Evolutionary conservation across 768 basidiomycete species (phyloP), one percentile per base, ranked within the genome.

Genomic region (Wakefieldia striispora): DNA sequence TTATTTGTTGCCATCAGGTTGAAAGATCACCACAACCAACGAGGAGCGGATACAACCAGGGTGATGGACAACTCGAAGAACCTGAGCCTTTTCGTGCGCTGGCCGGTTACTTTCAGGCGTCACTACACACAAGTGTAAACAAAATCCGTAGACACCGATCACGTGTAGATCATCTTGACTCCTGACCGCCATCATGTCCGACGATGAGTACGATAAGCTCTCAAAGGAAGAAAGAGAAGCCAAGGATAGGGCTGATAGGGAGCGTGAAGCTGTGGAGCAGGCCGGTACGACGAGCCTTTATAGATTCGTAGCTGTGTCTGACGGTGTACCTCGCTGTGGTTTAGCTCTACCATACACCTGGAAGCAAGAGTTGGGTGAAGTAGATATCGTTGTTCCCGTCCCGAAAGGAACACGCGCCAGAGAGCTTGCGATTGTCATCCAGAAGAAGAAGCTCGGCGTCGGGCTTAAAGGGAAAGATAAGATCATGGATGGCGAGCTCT

Each of bases 401-500:
- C 89, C 93, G 6, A 81, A 86, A 51, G 95, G 94, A 14, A 95
- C 93, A 5, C 80, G 91, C 44, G 91, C 76, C 12, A 86, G 75
- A 59, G 84, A 95, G 48, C 79, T 98, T 23, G 62, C 62, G 27
- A 77, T 99, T 21, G 73, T 76, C 1, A 81, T 99, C 49, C 77
- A 82, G 66, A 95, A 90, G 77, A 88, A 84, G 71, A 86, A 80
- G 60, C 79, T 99, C 42, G 85, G 78, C 57, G 83, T 95, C 16
- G 84, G 88, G 26, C 63, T 98, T 40, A 98, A 95, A 70, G 87
- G 88, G 24, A 74, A 89, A 53, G 90, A 92, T 34, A 81, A 83
- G 21, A 90, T 97, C 62, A 64, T 99, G 61, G 78, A 79, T n/a
- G 97, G 97, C 14, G 88, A 94, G 50, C 76, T 99, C 33, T 94